phyloP scores from a whole-genome alignment of 306 rosid species.

The Castanea mollissima region DNA sequence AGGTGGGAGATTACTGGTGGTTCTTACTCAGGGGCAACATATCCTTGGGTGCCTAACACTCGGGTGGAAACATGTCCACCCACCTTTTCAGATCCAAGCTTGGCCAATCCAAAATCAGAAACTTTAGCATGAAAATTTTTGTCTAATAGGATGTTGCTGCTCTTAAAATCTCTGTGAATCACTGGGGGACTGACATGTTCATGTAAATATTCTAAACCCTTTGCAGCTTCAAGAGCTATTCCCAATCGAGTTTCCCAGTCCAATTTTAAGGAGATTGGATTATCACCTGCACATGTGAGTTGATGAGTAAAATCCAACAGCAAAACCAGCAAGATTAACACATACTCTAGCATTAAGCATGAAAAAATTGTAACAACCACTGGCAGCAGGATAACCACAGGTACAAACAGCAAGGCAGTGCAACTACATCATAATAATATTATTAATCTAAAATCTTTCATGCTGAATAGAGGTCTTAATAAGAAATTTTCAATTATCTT shows the following conservation, averaged over 20 bases:
- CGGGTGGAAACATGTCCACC: constrained; percentile 95
- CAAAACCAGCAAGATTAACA: constrained; percentile 5
- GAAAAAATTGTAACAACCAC: background rate
- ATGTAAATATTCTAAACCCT: constrained; percentile 91
- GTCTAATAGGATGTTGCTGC: constrained; percentile 91
- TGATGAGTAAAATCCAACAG: background rate
- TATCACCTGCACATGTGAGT: constrained; percentile 43
- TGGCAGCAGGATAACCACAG: background rate
- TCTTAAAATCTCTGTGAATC: constrained; percentile 93
- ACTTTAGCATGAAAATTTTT: constrained; percentile 80
- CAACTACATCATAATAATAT: background rate
- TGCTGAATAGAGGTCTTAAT: background rate
- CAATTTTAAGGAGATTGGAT: constrained; percentile 43
- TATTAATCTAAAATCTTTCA: background rate
- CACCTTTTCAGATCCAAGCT: constrained; percentile 87
- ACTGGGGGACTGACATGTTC: constrained; percentile 90
- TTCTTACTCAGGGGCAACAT: constrained; percentile 88
- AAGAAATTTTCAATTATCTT: background rate
- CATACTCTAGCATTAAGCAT: constrained; percentile 10
- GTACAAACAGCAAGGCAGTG: background rate
- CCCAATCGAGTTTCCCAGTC: constrained; percentile 88
- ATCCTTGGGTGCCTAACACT: constrained; percentile 93
- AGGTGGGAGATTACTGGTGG: constrained; percentile 22
- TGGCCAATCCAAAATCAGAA: constrained; percentile 95
- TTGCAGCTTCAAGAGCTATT: constrained; percentile 95